phyloP scores from a whole-genome alignment of 805 yeast genomes.

The Geotrichum ghanense region DNA sequence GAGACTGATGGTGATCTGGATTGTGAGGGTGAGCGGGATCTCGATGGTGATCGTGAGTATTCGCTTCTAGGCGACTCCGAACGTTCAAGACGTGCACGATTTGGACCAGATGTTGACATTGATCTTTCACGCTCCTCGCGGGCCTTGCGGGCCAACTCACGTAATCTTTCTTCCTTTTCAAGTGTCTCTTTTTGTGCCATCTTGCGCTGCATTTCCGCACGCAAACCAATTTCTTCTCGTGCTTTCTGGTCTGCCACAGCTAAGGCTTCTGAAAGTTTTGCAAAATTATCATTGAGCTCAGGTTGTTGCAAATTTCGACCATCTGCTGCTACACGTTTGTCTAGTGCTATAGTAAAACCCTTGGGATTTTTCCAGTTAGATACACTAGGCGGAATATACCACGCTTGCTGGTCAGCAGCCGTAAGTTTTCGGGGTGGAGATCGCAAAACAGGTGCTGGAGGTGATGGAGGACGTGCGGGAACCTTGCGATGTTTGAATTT shows the following conservation, averaged over 20 bases:
- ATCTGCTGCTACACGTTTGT: conserved; percentile 56
- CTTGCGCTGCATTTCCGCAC: conserved; percentile 38
- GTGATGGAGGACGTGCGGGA: conserved; percentile 60
- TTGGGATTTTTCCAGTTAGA: conserved; percentile 95
- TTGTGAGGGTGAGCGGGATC: conserved; percentile 4
- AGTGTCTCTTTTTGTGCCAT: conserved; percentile 38
- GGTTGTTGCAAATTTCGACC: conserved; percentile 28
- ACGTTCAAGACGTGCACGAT: conserved; percentile 1
- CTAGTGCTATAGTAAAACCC: conserved; percentile 75
- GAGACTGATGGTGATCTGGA: conserved; percentile 4
- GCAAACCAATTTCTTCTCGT: conserved; percentile 40
- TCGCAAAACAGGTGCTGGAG: conserved; percentile 51
- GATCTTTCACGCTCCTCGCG: conserved; percentile 26
- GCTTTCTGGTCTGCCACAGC: conserved; percentile 55
- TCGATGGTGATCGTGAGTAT: conserved; percentile 7
- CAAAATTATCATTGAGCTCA: conserved; percentile 44
- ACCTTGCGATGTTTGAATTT: conserved; percentile 61
- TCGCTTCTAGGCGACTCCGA: conserved; percentile 6
- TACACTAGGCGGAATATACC: conserved; percentile 85
- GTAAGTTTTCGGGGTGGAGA: conserved; percentile 44
- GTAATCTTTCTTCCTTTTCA: conserved; percentile 40
- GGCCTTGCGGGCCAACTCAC: conserved; percentile 39
- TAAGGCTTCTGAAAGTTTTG: conserved; percentile 58
- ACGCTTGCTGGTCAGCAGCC: conserved; percentile 60
- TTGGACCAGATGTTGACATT: neutral